phyloP scores from a whole-genome alignment of 768 basidiomycete species.

The Trametes maxima region DNA sequence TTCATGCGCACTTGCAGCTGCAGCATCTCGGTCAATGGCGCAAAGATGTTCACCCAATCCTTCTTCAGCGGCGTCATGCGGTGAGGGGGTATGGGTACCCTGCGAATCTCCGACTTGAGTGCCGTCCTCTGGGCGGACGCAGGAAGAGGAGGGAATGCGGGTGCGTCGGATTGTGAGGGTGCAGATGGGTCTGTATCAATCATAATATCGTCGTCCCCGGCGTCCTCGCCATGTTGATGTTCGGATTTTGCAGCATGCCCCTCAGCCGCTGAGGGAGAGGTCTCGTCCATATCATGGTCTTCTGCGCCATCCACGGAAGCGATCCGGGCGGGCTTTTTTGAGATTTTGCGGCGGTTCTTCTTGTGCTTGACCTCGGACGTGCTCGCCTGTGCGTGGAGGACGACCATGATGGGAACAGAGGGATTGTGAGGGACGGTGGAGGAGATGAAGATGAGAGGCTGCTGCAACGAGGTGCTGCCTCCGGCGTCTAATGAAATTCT shows the following conservation, averaged over 20 bases:
- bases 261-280: constrained; percentile 3
- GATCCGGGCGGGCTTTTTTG: constrained; percentile 39
- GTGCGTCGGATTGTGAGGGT: constrained; percentile 52
- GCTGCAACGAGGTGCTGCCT: constrained; percentile 11
- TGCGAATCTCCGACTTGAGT: constrained; percentile 82
- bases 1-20: constrained; percentile 98
- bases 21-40: constrained; percentile 92
- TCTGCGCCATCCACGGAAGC: constrained; percentile 24
- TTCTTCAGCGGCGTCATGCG: constrained; percentile 97
- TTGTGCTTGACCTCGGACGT: constrained; percentile 38
- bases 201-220: constrained; percentile 63
- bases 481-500: constrained; percentile 28
- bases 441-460: constrained; percentile 10
- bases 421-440: background rate
- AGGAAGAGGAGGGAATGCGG: constrained; percentile 71
- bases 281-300: constrained; percentile 24
- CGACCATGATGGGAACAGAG: constrained; percentile 39
- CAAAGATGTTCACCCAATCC: constrained; percentile 95
- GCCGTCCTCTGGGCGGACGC: constrained; percentile 55
- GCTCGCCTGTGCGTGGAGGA: constrained; percentile 39
- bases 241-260: background rate
- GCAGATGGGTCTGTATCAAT: constrained; percentile 55
- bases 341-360: constrained; percentile 48
- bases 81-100: constrained; percentile 92
- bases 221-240: constrained; percentile 23